A percentile compares a stretch with the other conserved stretches of the same genome.
Evolutionary conservation across 441 rosid genomes (phyloP).

Genomic region (California macrophylla): DNA sequence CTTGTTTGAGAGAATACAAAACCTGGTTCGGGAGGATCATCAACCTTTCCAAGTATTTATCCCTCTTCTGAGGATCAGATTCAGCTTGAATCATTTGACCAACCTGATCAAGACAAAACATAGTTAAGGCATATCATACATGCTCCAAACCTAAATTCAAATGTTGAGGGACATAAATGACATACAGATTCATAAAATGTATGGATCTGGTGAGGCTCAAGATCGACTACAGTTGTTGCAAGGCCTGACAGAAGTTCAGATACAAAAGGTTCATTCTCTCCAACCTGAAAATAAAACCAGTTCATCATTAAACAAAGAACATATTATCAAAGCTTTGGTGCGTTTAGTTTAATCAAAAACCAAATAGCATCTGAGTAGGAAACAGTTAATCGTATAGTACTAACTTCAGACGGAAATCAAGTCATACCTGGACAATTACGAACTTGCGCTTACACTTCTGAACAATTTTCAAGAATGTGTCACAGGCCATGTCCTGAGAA

Average conservation of each 20-base stretch:
- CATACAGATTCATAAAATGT: slow-evolving; percentile 94
- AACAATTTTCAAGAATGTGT: slow-evolving; percentile 97
- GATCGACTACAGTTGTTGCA: slow-evolving; percentile 86
- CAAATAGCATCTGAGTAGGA: no score
- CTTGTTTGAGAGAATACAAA: neutral
- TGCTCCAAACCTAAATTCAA: neutral
- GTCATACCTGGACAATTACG: slow-evolving; percentile 78
- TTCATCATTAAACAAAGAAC: neutral
- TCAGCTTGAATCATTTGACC: slow-evolving; percentile 99
- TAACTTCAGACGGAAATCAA: neutral
- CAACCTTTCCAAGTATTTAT: slow-evolving; percentile 86
- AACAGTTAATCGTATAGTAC: neutral
- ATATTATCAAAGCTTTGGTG: neutral
- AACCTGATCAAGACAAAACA: slow-evolving; percentile 41
- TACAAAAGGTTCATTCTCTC: slow-evolving; percentile 93
- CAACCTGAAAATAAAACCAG: slow-evolving; percentile 53
- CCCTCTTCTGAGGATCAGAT: slow-evolving; percentile 92
- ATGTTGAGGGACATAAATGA: neutral
- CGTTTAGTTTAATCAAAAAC: neutral
- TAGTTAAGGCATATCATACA: neutral
- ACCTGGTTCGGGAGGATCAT: slow-evolving; percentile 99
- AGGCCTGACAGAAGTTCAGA: slow-evolving; percentile 94
- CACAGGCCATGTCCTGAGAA: slow-evolving; percentile 98
- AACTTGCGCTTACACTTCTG: slow-evolving; percentile 99
- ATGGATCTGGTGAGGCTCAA: slow-evolving; percentile 99